Evolutionary conservation across 345 rosid genomes (phyloP), one percentile per base, ranked within the genome.

Genomic region (Acer saccharum): DNA sequence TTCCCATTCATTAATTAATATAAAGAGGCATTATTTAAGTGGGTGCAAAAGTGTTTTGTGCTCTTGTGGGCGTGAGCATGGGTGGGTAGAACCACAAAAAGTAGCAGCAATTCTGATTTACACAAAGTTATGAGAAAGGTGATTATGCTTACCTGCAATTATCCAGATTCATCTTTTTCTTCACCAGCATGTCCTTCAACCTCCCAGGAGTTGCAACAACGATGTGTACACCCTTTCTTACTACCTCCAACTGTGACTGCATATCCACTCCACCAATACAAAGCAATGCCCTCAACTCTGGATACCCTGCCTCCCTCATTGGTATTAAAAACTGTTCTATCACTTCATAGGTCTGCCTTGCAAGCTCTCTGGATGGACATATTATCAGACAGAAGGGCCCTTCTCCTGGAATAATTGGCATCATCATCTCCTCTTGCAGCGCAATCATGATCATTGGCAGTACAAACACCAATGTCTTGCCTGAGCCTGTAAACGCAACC

Each of bases 181-280:
- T 95, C 32, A 97, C 94, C 17, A 93, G 91, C 98, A 95, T 88
- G 81, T 95, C 98, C 89, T 95, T 95, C 83, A 95, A 84, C 76
- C 95, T 92, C 71, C 98, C 98, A 39, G 98, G 98, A 48, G 98
- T 95, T 7, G 98, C 98, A 73, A 95, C 93, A 79, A 95, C 98
- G 32, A 93, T 91, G 69, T 90, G 98, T 57, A 95, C 98, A 67
- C 95, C 98, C 85, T 81, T 92, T 83, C 88, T 92, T 62, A 93
- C 95, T 73, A 92, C 82, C 73, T 93, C 98, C 87, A 95, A 83
- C 88, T 95, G 97, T 3, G 94, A 88, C 74, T 91, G 87, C 98
- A 93, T 95, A 83, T 95, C 98, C 64, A 95, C 86, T 29, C 98
- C 98, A 25, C 98, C 98, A 61, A 90, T 95, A 83, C 97, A 93